Evolutionary conservation across 257 asterid genomes (phyloP).

Genomic region (Solanum sitiens): DNA sequence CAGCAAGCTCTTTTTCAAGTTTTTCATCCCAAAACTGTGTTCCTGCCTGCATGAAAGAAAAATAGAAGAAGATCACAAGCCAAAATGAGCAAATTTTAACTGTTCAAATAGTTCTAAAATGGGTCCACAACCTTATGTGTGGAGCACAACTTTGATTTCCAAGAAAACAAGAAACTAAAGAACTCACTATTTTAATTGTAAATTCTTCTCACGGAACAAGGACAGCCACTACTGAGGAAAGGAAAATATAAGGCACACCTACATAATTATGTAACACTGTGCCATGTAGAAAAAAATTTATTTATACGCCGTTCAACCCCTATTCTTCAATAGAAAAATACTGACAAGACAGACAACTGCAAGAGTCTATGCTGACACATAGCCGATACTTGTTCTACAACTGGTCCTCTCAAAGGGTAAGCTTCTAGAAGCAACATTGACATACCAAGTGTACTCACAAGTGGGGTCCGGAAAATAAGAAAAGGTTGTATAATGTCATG

Average conservation of each 20-base stretch:
- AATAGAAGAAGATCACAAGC: background rate
- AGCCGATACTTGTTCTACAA: background rate
- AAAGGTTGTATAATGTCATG: background rate
- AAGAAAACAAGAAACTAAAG: background rate
- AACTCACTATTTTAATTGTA: background rate
- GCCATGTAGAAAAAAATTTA: background rate
- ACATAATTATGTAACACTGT: background rate
- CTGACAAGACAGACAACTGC: background rate
- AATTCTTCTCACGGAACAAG: background rate
- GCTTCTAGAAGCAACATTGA: background rate
- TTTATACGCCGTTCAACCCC: background rate
- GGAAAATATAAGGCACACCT: background rate
- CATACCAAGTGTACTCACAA: background rate
- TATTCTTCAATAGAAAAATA: background rate
- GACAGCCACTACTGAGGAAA: background rate
- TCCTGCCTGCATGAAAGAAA: slow-evolving; percentile 63
- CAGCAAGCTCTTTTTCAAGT: slow-evolving; percentile 78
- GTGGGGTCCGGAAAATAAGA: background rate
- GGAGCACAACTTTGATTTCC: background rate
- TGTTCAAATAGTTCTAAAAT: background rate
- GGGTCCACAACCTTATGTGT: background rate
- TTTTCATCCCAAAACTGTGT: slow-evolving; percentile 98
- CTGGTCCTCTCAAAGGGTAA: background rate
- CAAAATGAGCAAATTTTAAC: background rate
- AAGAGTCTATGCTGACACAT: background rate